Conservation (phyloP, 2,329 filamentous ascomycete species). For the Colletotrichum nymphaeae region DNA sequence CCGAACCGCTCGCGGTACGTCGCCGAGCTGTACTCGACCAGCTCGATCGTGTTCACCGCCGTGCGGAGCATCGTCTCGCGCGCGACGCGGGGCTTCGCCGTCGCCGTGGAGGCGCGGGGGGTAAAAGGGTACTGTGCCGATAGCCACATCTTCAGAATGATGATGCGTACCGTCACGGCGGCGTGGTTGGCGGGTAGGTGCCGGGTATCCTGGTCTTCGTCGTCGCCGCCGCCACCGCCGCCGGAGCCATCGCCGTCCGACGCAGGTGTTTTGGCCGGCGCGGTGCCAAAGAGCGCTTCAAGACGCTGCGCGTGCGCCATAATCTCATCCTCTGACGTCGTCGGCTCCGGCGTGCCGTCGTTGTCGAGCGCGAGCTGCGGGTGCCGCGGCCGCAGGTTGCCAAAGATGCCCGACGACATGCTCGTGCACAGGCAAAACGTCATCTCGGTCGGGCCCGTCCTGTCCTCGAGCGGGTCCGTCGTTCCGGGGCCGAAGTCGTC, state of each 20-base stretch:
- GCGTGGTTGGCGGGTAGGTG: constrained; percentile 51
- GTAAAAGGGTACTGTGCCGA: constrained; percentile 58
- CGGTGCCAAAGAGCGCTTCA: constrained; percentile 52
- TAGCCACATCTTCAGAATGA: constrained; percentile 60
- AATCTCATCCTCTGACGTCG: constrained; percentile 51
- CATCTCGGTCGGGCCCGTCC: constrained; percentile 52
- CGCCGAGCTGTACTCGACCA: constrained; percentile 47
- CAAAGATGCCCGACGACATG: constrained; percentile 52
- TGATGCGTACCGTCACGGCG: constrained; percentile 52
- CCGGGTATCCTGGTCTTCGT: not conserved
- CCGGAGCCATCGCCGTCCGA: not conserved
- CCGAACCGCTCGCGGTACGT: constrained; percentile 51
- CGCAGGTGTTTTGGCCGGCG: constrained; percentile 41
- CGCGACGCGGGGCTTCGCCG: constrained; percentile 46
- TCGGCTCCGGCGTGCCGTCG: constrained; percentile 18
- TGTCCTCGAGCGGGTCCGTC: constrained; percentile 46
- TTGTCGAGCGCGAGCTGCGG: constrained; percentile 40
- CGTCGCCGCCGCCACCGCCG: not conserved
- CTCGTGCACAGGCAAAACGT: constrained; percentile 54
- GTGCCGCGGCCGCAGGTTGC: constrained; percentile 48
- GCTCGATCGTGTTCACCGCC: constrained; percentile 59
- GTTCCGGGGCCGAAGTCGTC: constrained; percentile 57
- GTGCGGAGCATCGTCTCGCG: constrained; percentile 57
- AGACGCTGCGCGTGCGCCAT: constrained; percentile 51
- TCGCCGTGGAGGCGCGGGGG: constrained; percentile 39